These are phyloP conservation scores for Aureobasidium sp. DNA, from an alignment of 2,329 filamentous ascomycete species.

Conservation along the genomic window DNA sequence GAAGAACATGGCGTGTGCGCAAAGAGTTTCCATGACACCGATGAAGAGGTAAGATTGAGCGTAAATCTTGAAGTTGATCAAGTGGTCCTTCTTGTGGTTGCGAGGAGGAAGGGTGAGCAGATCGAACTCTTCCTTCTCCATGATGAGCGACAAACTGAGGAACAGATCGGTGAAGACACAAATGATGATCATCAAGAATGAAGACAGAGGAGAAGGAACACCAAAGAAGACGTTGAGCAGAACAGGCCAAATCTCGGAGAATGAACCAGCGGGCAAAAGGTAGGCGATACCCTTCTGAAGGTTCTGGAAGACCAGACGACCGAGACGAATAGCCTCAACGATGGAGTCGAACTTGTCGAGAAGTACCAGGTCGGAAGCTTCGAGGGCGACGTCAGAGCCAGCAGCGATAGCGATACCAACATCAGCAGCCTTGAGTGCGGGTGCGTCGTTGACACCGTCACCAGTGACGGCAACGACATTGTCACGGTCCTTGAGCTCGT, in stretches of 20 bases:
- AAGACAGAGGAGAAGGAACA: slow-evolving; percentile 44
- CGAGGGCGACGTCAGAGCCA: slow-evolving; percentile 28
- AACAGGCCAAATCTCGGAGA: slow-evolving; percentile 53
- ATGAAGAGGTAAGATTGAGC: slow-evolving; percentile 48
- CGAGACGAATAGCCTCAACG: slow-evolving; percentile 71
- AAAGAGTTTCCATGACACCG: slow-evolving; percentile 46
- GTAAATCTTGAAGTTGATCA: slow-evolving; percentile 49
- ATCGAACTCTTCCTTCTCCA: slow-evolving; percentile 52
- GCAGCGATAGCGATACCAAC: slow-evolving; percentile 37
- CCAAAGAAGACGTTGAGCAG: slow-evolving; percentile 51
- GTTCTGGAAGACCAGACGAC: slow-evolving; percentile 40
- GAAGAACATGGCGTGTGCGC: slow-evolving; percentile 49
- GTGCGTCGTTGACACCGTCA: slow-evolving; percentile 42
- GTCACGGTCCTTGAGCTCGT: slow-evolving; percentile 33
- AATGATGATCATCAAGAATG: slow-evolving; percentile 54
- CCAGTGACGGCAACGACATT: slow-evolving; percentile 37
- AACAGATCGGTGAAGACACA: slow-evolving; percentile 52
- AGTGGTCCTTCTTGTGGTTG: slow-evolving; percentile 44
- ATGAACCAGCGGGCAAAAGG: slow-evolving; percentile 47
- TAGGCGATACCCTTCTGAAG: slow-evolving; percentile 31
- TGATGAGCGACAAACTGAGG: slow-evolving; percentile 45
- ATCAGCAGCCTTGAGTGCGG: slow-evolving; percentile 39
- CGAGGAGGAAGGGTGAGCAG: slow-evolving; percentile 46
- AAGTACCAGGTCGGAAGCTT: slow-evolving; percentile 70
- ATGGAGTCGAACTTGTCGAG: slow-evolving; percentile 81